Evolutionary conservation across 805 yeast genomes (phyloP).

Genomic region (Saturnispora saitoi): DNA sequence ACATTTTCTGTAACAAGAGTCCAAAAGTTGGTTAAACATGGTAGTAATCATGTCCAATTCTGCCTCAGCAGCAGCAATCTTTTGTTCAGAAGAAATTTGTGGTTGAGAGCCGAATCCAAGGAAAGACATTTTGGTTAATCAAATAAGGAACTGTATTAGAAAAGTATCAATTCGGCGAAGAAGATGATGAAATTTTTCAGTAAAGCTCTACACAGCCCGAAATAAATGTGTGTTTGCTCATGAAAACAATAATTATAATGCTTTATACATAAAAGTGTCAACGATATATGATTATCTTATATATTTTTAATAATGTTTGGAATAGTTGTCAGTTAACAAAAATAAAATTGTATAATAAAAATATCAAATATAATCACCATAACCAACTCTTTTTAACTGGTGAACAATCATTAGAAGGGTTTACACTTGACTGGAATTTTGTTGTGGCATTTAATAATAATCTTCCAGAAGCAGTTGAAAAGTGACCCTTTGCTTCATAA

Average conservation of each 20-base stretch:
- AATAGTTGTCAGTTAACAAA: too few species aligned
- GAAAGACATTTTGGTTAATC: conserved; percentile 42
- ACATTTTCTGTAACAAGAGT: conserved; percentile 84
- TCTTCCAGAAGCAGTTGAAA: conserved; percentile 46
- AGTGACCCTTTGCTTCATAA: conserved; percentile 39
- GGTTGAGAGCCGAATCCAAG: conserved; percentile 70
- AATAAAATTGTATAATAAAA: not conserved
- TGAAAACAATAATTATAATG: too few species aligned
- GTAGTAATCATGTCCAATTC: conserved; percentile 96
- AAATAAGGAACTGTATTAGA: not conserved
- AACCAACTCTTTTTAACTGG: conserved; percentile 6
- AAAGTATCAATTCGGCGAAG: not conserved
- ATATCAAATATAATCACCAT: conserved; percentile 4
- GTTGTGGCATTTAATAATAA: conserved; percentile 52
- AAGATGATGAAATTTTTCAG: not conserved
- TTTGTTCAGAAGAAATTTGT: conserved; percentile 64
- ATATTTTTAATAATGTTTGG: too few species aligned
- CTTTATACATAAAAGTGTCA: not conserved
- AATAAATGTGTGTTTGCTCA: not conserved
- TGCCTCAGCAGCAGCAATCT: conserved; percentile 86
- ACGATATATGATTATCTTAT: too few species aligned
- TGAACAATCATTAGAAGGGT: not conserved
- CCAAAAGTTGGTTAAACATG: conserved; percentile 88
- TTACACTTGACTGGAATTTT: conserved; percentile 1
- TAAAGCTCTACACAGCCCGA: not conserved